These are phyloP conservation scores for Solanum pimpinellifolium DNA, from an alignment of 257 asterid genomes.

Conservation along the genomic window DNA sequence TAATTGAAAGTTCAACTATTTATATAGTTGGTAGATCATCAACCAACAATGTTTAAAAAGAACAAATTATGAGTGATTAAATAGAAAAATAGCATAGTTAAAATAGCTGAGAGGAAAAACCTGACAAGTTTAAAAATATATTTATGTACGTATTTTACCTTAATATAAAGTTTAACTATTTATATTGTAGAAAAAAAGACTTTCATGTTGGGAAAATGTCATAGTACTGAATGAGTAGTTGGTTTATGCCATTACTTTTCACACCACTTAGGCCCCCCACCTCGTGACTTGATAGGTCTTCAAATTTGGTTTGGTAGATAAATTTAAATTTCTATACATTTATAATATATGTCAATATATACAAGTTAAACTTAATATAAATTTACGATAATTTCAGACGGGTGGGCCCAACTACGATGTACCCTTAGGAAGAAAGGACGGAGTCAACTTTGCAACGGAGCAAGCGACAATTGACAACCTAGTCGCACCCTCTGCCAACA, in stretches of 20 bases:
- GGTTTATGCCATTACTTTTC: neutral
- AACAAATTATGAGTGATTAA: too few species aligned
- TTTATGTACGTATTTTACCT: too few species aligned
- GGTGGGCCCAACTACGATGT: neutral
- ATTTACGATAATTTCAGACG: neutral
- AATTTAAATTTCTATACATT: neutral
- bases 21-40: too few species aligned
- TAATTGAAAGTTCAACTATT: too few species aligned
- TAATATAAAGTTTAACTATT: too few species aligned
- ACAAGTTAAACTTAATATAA: neutral
- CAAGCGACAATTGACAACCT: neutral
- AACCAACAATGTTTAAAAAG: too few species aligned
- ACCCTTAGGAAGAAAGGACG: neutral
- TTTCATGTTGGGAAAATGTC: neutral
- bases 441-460: neutral
- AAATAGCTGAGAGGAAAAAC: too few species aligned
- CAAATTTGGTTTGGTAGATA: neutral
- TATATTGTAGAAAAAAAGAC: neutral
- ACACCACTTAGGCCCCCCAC: neutral
- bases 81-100: too few species aligned
- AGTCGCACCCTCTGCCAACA: neutral
- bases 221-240: neutral
- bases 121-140: too few species aligned
- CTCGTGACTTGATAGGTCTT: neutral
- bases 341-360: neutral